Evolutionary conservation across 2,329 filamentous ascomycete species (phyloP), one percentile per base, ranked within the genome.

Genomic region (Colletotrichum sp.): DNA sequence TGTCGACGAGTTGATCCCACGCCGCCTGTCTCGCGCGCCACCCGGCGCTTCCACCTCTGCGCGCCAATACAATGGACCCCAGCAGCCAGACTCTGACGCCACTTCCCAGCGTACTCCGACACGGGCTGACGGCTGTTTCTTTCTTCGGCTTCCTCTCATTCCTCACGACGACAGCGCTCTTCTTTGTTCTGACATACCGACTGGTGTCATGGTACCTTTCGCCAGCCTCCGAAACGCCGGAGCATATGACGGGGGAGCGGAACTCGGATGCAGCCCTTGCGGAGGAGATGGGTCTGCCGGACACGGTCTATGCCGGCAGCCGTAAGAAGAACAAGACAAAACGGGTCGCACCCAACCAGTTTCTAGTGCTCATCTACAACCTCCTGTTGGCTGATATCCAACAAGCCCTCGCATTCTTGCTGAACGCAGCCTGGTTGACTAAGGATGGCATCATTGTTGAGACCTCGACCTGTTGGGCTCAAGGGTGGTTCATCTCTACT

Each of bases 361-460:
- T 92, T 78, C 84, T 92, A 24, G 84, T 92, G 6, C 84, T 93
- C 8, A 89, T 92, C 72, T 89, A 90, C 82, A 92, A 92, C 81
- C 87, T 92, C 6, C 82, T 92, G 6, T 82, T 91, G 67, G 90
- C 91, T 48, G 91, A 93, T 79, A 86, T 92, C 13, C 89, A 91
- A 79, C 91, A 92, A 80, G 84, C 89, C 8, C 78, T 88, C 6
- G 87, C 90, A 3, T 93, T 92, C 80, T 77, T 92, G 30, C 84
- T 92, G 66, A 92, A 90, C 75, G 87, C 87, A 48, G 85, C 88
- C 65, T 90, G 90, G 86, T 82, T 91, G 18, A 81, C 81, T 1
- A 78, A 83, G 21, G 84, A 91, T 78, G 84, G 83, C 0, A 88
- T 93, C 57, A 78, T 86, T 4, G 86, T 91, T 8, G 84, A 84